These are phyloP conservation scores for Microsporum canis DNA, from an alignment of 2,329 filamentous ascomycete species.

Conservation along the genomic window DNA sequence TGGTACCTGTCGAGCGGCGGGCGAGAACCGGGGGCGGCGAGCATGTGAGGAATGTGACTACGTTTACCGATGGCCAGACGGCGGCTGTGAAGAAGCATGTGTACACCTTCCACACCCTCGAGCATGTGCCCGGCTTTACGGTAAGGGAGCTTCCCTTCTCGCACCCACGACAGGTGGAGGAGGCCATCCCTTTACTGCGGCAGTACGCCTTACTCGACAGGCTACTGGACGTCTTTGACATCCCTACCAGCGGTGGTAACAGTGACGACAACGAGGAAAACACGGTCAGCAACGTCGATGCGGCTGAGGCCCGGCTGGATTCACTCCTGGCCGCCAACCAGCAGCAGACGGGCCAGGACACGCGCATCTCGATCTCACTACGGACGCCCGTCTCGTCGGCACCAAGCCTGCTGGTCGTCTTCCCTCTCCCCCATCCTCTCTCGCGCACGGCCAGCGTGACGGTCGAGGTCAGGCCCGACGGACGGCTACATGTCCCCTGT, in stretches of 20 bases:
- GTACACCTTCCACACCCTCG: conserved; percentile 35
- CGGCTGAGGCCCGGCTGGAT: conserved; percentile 43
- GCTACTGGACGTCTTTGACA: conserved; percentile 27
- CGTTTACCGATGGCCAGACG: conserved; percentile 5
- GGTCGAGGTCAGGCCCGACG: neutral
- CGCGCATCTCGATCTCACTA: conserved; percentile 1
- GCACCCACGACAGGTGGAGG: conserved; percentile 36
- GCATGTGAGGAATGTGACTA: neutral
- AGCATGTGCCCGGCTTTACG: conserved; percentile 30
- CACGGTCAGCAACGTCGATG: conserved; percentile 29
- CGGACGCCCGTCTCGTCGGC: conserved; percentile 10
- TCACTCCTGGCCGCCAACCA: conserved; percentile 36
- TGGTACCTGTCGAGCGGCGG: conserved; percentile 20
- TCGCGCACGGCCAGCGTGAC: neutral
- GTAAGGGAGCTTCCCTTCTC: conserved; percentile 34
- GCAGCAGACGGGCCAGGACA: neutral
- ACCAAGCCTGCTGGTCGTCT: conserved; percentile 13
- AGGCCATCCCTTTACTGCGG: conserved; percentile 34
- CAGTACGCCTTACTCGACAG: conserved; percentile 35
- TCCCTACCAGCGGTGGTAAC: conserved; percentile 7
- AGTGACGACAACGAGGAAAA: conserved; percentile 5
- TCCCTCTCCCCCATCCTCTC: neutral
- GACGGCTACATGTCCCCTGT: conserved; percentile 10
- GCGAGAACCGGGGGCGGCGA: conserved; percentile 14
- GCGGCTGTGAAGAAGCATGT: conserved; percentile 27